Evolutionary conservation across 495 filamentous ascomycete species (phyloP).

Genomic region (Usnea hakonensis): DNA sequence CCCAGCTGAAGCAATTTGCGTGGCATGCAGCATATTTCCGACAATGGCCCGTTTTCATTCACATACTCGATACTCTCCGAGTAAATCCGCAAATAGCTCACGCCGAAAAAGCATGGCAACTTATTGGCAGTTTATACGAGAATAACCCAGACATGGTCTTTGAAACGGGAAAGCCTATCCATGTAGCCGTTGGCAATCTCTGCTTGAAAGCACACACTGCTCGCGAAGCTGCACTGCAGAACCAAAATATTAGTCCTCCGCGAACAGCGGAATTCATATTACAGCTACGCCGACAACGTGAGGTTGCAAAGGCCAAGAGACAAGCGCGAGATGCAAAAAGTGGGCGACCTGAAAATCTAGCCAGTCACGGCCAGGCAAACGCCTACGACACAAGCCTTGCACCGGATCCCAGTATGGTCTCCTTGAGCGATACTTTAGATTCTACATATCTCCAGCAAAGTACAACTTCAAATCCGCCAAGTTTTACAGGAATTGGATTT

Average conservation of each 20-base stretch:
- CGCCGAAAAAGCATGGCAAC: constrained; percentile 26
- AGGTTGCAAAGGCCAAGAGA: constrained; percentile 21
- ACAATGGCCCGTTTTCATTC: constrained; percentile 29
- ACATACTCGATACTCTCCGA: constrained; percentile 24
- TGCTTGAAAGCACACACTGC: constrained; percentile 31
- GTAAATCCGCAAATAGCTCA: constrained; percentile 20
- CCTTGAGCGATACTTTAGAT: constrained; percentile 5
- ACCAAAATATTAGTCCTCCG: background rate
- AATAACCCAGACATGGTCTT: constrained; percentile 27
- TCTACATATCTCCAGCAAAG: constrained; percentile 15
- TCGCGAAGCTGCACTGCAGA: constrained; percentile 19
- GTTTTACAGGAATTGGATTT: constrained; percentile 8
- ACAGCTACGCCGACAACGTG: constrained; percentile 24
- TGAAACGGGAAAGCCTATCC: constrained; percentile 26
- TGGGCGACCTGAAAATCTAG: background rate
- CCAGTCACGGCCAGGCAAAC: background rate
- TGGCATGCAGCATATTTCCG: constrained; percentile 24
- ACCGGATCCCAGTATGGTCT: constrained; percentile 1
- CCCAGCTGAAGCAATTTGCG: constrained; percentile 23
- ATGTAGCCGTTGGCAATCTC: constrained; percentile 29
- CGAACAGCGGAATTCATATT: constrained; percentile 22
- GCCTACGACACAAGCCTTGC: background rate
- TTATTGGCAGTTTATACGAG: constrained; percentile 20
- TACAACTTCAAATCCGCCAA: constrained; percentile 11
- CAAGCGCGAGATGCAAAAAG: constrained; percentile 16